These are phyloP conservation scores for Ganoderma lingzhi DNA, from an alignment of 1,284 basidiomycete genomes.

Conservation along the genomic window DNA sequence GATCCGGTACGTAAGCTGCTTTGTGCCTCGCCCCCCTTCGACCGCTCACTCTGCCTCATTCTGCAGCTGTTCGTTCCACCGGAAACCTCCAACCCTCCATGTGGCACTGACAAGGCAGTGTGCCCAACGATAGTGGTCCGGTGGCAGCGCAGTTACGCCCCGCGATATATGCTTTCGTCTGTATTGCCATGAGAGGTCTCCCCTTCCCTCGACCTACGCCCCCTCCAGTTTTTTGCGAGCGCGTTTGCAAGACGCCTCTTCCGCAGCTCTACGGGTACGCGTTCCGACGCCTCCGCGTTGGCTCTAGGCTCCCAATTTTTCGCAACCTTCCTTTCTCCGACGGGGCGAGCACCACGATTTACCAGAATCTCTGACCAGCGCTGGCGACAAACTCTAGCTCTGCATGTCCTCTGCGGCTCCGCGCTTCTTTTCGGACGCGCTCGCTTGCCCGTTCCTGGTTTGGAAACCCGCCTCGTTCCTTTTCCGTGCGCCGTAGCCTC, in stretches of 20 bases:
- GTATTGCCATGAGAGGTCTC: neutral
- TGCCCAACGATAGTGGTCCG: neutral
- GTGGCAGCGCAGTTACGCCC: neutral
- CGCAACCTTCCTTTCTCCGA: neutral
- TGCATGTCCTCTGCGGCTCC: neutral
- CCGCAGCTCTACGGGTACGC: neutral
- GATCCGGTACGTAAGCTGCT: neutral
- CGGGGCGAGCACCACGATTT: neutral
- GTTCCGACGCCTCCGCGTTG: neutral
- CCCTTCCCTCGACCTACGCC: neutral
- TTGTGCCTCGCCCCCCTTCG: neutral
- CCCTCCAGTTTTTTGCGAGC: neutral
- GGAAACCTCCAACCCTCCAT: neutral
- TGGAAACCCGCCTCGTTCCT: neutral
- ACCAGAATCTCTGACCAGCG: neutral
- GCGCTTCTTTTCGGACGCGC: neutral
- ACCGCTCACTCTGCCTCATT: neutral
- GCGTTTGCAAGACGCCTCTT: neutral
- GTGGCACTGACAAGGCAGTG: conserved; percentile 1
- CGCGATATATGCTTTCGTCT: neutral
- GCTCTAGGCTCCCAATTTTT: neutral
- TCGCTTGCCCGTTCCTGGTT: neutral
- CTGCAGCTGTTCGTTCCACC: neutral
- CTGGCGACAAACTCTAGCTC: neutral
- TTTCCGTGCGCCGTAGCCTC: neutral